phyloP scores from a whole-genome alignment of 2,329 filamentous ascomycete species.

The Coleophoma cylindrospora region DNA sequence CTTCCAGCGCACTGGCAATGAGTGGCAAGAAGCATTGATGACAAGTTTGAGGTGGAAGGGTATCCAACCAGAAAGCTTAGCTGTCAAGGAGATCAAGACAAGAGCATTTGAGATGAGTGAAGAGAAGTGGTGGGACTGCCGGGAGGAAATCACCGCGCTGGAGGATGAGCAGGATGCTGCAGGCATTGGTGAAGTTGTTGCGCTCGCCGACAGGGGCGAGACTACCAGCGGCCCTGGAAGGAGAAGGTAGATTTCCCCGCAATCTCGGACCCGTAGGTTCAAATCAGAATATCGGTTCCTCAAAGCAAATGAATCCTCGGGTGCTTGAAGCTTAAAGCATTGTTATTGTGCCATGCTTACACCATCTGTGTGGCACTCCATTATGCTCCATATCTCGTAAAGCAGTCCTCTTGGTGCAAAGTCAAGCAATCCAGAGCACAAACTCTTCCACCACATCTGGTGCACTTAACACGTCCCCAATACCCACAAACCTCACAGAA shows the following conservation, averaged over 20 bases:
- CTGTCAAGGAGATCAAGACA: conserved; percentile 88
- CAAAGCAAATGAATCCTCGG: too few relatives aligned
- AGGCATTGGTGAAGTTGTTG: conserved; percentile 60
- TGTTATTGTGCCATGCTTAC: too few relatives aligned
- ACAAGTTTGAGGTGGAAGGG: conserved; percentile 66
- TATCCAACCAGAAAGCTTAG: conserved; percentile 60
- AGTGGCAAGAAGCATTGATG: conserved; percentile 88
- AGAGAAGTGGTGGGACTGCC: conserved; percentile 97
- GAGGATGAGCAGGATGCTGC: conserved; percentile 96
- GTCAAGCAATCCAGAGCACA: conserved; percentile 73
- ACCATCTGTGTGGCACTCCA: too few relatives aligned
- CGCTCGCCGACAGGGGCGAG: conserved; percentile 64
- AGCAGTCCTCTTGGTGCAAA: conserved; percentile 66
- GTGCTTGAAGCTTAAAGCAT: too few relatives aligned
- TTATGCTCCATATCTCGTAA: conserved; percentile 53
- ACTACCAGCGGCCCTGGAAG: conserved; percentile 27
- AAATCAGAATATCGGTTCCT: too few relatives aligned
- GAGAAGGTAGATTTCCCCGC: conserved; percentile 14
- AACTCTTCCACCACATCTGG: conserved; percentile 73
- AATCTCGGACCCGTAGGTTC: too few relatives aligned
- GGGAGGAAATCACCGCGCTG: conserved; percentile 85
- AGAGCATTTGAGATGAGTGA: conserved; percentile 87
- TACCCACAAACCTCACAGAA: conserved; percentile 82
- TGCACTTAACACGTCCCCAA: conserved; percentile 72
- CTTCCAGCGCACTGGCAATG: conserved; percentile 78